Conservation (phyloP, 1,139 yeast species). For the Geotrichum histeridarum region DNA sequence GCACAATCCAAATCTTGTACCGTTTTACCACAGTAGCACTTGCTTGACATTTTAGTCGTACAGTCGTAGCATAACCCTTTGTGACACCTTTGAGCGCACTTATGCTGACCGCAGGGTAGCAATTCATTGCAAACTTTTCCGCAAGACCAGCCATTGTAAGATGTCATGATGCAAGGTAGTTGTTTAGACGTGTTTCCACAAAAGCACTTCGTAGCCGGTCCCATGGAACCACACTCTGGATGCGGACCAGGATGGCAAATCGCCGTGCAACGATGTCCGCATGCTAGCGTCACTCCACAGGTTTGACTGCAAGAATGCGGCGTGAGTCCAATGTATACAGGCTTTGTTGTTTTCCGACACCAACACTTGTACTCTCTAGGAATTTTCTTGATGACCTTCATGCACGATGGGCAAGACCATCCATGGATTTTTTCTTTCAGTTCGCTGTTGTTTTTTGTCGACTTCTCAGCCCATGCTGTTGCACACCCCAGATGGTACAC, state of each 20-base stretch:
- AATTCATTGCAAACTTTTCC: conserved; percentile 52
- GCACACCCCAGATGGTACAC: conserved; percentile 81
- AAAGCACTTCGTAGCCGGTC: conserved; percentile 61
- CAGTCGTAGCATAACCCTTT: conserved; percentile 78
- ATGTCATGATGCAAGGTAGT: conserved; percentile 67
- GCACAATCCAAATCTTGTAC: conserved; percentile 24
- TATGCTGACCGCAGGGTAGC: conserved; percentile 69
- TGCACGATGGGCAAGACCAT: conserved; percentile 93
- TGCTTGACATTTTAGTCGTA: conserved; percentile 41
- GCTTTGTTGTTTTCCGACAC: conserved; percentile 79
- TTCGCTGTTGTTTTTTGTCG: conserved; percentile 30
- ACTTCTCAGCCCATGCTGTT: conserved; percentile 70
- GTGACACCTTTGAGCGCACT: conserved; percentile 58
- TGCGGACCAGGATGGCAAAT: conserved; percentile 91
- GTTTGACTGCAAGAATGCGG: conserved; percentile 92
- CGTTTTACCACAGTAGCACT: conserved; percentile 73
- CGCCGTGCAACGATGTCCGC: conserved; percentile 71
- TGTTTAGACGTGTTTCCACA: conserved; percentile 71
- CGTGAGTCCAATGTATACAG: conserved; percentile 52
- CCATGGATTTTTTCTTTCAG: conserved; percentile 31
- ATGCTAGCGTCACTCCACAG: conserved; percentile 54
- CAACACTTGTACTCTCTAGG: conserved; percentile 74
- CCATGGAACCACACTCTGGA: conserved; percentile 72
- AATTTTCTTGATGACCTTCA: conserved; percentile 46
- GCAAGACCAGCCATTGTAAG: conserved; percentile 71